Evolutionary conservation across 192 early-diverging fungal species (phyloP).

Genomic region (Coemansia sp.): DNA sequence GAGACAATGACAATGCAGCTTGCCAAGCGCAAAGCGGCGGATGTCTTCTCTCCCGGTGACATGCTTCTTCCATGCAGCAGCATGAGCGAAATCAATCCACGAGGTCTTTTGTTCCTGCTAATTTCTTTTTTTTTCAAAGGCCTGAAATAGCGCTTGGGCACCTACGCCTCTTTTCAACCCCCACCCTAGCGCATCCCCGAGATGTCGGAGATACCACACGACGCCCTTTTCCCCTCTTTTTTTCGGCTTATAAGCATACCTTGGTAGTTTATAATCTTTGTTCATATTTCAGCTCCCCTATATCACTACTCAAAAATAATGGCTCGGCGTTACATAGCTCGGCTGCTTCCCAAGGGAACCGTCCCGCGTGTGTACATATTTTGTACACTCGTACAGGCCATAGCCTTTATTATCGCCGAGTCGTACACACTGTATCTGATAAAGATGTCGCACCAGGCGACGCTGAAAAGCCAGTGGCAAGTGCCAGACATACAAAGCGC

Average conservation of each 20-base stretch:
- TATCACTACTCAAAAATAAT: background rate
- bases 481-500: constrained; percentile 37
- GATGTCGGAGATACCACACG: constrained; percentile 1
- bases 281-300: background rate
- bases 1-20: background rate
- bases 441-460: constrained; percentile 11
- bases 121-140: background rate
- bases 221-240: background rate
- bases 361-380: constrained; percentile 32
- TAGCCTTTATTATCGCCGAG: constrained; percentile 43
- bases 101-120: constrained; percentile 1
- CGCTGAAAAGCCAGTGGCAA: constrained; percentile 32
- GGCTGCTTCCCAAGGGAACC: constrained; percentile 24
- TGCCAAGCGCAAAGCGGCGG: background rate
- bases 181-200: background rate
- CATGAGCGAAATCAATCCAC: constrained; percentile 8
- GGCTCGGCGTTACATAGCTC: constrained; percentile 3
- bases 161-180: constrained; percentile 1
- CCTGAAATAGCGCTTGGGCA: constrained; percentile 10
- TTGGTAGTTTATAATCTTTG: background rate
- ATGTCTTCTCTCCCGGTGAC: background rate
- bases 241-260: background rate
- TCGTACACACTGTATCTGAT: constrained; percentile 43
- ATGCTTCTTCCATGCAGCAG: background rate
- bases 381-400: constrained; percentile 31